Conservation (phyloP, 208 protist genomes). For the Angomonas deanei region DNA sequence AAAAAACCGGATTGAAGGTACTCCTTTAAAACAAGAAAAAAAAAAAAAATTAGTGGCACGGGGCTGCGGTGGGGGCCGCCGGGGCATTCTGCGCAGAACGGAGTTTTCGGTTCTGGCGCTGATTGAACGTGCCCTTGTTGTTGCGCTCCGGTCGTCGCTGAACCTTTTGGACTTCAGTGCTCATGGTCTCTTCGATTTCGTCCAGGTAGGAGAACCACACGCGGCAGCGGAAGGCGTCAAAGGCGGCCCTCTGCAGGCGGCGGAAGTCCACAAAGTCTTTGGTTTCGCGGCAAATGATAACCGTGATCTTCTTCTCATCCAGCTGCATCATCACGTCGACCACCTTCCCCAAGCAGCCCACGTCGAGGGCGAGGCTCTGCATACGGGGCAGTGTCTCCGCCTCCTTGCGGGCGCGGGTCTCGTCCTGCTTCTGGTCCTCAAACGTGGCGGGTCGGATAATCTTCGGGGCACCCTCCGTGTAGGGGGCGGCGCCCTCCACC, state of each 20-base stretch:
- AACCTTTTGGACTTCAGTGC: constrained; percentile 36
- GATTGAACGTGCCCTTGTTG: too few species aligned
- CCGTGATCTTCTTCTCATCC: constrained; percentile 73
- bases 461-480: neutral
- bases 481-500: constrained; percentile 25
- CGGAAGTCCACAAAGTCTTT: constrained; percentile 72
- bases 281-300: constrained; percentile 48
- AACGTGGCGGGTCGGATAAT: constrained; percentile 30
- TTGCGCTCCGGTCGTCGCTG: constrained; percentile 16
- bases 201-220: constrained; percentile 81
- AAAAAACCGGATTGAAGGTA: constrained; percentile 1
- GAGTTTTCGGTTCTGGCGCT: too few species aligned
- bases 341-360: constrained; percentile 36
- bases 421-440: constrained; percentile 35
- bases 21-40: constrained; percentile 5
- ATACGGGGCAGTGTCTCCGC: constrained; percentile 40
- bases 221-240: constrained; percentile 71
- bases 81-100: too few species aligned
- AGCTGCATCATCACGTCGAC: constrained; percentile 72
- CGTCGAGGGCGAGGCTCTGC: constrained; percentile 37
- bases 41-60: constrained; percentile 1
- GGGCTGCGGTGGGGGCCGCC: constrained; percentile 1
- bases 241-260: constrained; percentile 60
- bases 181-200: constrained; percentile 65
- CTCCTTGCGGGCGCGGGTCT: constrained; percentile 30